phyloP scores from a whole-genome alignment of 2,329 filamentous ascomycete species.

The Blastomyces percursus region DNA sequence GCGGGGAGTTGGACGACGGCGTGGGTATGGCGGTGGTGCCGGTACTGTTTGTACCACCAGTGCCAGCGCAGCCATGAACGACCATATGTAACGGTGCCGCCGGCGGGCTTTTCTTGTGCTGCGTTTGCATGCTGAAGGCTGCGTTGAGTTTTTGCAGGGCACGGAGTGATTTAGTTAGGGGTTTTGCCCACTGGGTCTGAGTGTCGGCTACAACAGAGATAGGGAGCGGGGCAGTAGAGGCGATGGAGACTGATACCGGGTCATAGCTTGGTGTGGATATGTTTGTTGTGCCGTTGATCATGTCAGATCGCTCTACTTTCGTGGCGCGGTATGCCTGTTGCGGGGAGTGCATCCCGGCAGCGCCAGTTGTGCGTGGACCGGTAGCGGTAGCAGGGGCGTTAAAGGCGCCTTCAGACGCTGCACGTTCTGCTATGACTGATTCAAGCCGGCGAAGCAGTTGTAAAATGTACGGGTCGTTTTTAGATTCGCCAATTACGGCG shows the following conservation, averaged over 20 bases:
- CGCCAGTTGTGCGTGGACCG: not conserved
- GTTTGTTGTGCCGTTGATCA: constrained; percentile 24
- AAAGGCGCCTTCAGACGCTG: constrained; percentile 26
- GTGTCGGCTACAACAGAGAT: constrained; percentile 23
- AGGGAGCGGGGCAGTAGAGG: constrained; percentile 22
- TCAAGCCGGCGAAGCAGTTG: constrained; percentile 34
- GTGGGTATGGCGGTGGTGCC: not conserved
- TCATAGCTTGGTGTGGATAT: constrained; percentile 18
- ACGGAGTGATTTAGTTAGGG: constrained; percentile 36
- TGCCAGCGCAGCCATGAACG: not conserved
- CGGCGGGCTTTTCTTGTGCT: constrained; percentile 15
- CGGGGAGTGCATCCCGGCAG: not conserved
- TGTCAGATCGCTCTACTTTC: constrained; percentile 12
- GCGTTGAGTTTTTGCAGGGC: constrained; percentile 37
- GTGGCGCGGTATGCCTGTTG: not conserved
- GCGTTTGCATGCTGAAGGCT: constrained; percentile 25
- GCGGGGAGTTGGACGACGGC: not conserved
- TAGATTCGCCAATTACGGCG: constrained; percentile 36
- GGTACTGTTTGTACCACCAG: not conserved
- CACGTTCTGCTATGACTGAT: constrained; percentile 34
- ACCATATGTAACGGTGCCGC: constrained; percentile 16
- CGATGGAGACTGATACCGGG: constrained; percentile 19
- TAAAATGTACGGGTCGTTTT: constrained; percentile 31
- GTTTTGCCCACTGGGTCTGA: constrained; percentile 37
- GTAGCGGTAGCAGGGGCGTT: constrained; percentile 9